Percentiles rank a stretch among this genome's conserved stretches.
These are phyloP conservation scores for Nicotiana benthamiana DNA, from an alignment of 257 asterid species.

Conservation along the genomic window DNA sequence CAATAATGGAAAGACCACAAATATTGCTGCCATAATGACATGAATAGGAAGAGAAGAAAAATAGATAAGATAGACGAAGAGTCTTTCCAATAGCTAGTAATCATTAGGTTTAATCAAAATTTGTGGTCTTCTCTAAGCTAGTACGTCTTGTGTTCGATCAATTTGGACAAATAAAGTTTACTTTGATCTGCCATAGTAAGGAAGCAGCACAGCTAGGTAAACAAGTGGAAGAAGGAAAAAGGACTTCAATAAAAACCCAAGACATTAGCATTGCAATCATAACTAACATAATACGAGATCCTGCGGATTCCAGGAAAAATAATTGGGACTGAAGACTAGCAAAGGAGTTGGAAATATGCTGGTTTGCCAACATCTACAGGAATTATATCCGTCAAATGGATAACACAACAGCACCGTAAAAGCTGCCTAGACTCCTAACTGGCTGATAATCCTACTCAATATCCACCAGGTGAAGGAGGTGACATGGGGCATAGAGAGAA, in stretches of 20 bases:
- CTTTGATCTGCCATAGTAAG: not conserved
- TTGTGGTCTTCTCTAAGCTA: not conserved
- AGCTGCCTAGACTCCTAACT: not conserved
- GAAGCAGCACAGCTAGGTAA: not conserved
- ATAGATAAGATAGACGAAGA: not conserved
- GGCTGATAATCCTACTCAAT: not conserved
- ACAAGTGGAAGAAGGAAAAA: not conserved
- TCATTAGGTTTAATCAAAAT: not conserved
- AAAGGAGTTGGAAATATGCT: not conserved
- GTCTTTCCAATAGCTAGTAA: not conserved
- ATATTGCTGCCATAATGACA: not conserved
- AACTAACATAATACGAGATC: not conserved
- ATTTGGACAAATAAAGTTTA: not conserved
- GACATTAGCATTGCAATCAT: not conserved
- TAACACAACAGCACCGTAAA: not conserved
- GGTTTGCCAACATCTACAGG: not conserved
- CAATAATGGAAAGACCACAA: not conserved
- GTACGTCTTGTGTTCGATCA: not conserved
- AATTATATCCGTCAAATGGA: not conserved
- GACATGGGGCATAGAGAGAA: not conserved
- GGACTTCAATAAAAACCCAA: not conserved
- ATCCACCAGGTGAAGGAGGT: not conserved
- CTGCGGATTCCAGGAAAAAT: not conserved
- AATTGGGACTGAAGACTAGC: not conserved
- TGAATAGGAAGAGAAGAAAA: not conserved